Conservation (phyloP, 148 eudicot species). For the Hydrangea macrophylla region DNA sequence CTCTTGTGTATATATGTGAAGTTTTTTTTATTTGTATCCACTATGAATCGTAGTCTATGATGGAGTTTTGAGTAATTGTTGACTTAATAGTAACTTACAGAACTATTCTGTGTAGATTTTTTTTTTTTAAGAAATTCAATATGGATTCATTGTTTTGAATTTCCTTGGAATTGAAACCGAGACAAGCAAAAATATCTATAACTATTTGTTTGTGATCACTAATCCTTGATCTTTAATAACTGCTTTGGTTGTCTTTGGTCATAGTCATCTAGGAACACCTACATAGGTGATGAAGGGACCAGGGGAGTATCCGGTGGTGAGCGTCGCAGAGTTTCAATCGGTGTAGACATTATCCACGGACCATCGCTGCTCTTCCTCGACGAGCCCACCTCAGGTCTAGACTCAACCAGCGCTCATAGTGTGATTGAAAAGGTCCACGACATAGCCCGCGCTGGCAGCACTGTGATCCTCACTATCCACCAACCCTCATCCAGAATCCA, state of each 20-base stretch:
- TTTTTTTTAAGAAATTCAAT: too few species aligned
- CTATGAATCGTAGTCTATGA: too few species aligned
- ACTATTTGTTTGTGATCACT: not conserved
- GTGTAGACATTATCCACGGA: slow-evolving; percentile 45
- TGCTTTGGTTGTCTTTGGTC: not conserved
- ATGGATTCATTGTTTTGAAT: too few species aligned
- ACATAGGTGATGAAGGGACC: slow-evolving; percentile 48
- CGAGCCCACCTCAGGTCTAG: slow-evolving; percentile 51
- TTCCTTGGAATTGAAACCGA: not conserved
- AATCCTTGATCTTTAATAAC: not conserved
- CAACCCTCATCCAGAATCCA: slow-evolving; percentile 45
- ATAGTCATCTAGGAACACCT: slow-evolving; percentile 40
- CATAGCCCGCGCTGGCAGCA: slow-evolving; percentile 42
- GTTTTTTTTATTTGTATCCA: too few species aligned
- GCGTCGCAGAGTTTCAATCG: slow-evolving; percentile 47
- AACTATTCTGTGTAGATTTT: too few species aligned
- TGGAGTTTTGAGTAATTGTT: too few species aligned
- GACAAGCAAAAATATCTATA: not conserved
- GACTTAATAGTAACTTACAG: too few species aligned
- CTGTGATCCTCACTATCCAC: slow-evolving; percentile 46
- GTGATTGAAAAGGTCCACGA: slow-evolving; percentile 42
- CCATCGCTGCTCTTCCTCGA: slow-evolving; percentile 44
- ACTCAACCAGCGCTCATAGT: slow-evolving; percentile 48
- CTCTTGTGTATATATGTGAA: too few species aligned
- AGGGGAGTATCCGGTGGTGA: slow-evolving; percentile 51